Evolutionary conservation across 2,329 filamentous ascomycete species (phyloP).

Genomic region (Triangularia setosa): DNA sequence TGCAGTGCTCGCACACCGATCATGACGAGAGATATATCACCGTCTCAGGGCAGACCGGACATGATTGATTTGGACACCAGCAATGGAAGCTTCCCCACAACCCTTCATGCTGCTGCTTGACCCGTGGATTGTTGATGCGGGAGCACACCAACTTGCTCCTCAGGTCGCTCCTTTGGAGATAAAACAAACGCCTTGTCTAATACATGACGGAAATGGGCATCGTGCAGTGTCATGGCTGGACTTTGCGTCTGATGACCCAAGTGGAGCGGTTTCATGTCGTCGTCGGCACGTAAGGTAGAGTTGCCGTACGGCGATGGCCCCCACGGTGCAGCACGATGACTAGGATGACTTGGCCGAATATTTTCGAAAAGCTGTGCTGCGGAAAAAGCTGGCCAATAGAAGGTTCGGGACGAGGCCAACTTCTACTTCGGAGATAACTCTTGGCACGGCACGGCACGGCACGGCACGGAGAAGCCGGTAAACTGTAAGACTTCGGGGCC

Average conservation of each 20-base stretch:
- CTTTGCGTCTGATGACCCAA: neutral
- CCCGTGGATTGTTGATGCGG: too few species aligned
- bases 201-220: too few species aligned
- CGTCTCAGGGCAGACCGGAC: too few species aligned
- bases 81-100: too few species aligned
- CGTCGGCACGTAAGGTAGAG: neutral
- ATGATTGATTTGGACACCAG: too few species aligned
- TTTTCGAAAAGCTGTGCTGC: neutral
- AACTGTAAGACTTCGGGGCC: neutral
- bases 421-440: neutral
- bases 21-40: neutral
- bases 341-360: neutral
- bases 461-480: neutral
- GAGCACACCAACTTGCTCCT: too few species aligned
- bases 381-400: neutral
- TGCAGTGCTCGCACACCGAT: neutral
- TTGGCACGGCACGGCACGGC: neutral
- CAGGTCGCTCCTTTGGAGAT: too few species aligned
- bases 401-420: neutral
- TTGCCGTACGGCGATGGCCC: neutral
- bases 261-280: neutral
- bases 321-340: neutral
- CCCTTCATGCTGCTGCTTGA: too few species aligned
- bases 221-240: neutral
- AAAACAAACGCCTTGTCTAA: too few species aligned